Percentiles rank a stretch among this genome's conserved stretches.
phyloP scores from a whole-genome alignment of 2,329 filamentous ascomycete genomes.

The Chrysoporthe puriensis region DNA sequence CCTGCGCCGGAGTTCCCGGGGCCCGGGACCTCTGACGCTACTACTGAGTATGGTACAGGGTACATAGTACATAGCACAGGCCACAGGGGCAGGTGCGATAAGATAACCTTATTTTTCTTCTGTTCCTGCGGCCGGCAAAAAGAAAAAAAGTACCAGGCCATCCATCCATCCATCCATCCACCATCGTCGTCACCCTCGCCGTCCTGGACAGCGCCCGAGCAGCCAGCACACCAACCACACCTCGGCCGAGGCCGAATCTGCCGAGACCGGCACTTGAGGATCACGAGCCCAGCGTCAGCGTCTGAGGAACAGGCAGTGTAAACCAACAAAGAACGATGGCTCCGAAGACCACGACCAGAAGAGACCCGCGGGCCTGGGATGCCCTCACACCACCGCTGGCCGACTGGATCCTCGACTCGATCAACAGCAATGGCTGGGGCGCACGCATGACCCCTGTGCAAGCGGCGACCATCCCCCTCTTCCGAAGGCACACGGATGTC shows the following conservation, averaged over 20 bases:
- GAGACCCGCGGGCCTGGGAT: conserved; percentile 64
- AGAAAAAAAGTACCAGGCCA: background rate
- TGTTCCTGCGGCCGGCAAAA: conserved; percentile 6
- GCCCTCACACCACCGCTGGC: conserved; percentile 71
- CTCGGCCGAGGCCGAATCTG: background rate
- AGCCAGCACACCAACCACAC: background rate
- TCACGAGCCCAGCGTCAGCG: background rate
- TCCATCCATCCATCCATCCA: background rate
- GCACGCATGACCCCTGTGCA: conserved; percentile 91
- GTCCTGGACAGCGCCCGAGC: background rate
- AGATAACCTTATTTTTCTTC: conserved; percentile 28
- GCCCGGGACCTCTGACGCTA: background rate
- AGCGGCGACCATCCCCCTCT: conserved; percentile 85
- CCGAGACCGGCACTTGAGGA: too few species aligned
- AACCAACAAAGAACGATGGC: conserved; percentile 35
- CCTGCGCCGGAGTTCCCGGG: too few species aligned
- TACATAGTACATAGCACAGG: background rate
- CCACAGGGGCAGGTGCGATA: conserved; percentile 6
- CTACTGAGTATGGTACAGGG: too few species aligned
- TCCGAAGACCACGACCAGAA: conserved; percentile 41
- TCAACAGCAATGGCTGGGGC: conserved; percentile 72
- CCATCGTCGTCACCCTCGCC: background rate
- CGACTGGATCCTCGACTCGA: conserved; percentile 84
- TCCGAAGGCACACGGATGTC: conserved; percentile 88
- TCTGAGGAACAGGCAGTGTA: background rate